These are phyloP conservation scores for Fusarium siculi DNA, from an alignment of 2,329 filamentous ascomycete species.

Conservation along the genomic window DNA sequence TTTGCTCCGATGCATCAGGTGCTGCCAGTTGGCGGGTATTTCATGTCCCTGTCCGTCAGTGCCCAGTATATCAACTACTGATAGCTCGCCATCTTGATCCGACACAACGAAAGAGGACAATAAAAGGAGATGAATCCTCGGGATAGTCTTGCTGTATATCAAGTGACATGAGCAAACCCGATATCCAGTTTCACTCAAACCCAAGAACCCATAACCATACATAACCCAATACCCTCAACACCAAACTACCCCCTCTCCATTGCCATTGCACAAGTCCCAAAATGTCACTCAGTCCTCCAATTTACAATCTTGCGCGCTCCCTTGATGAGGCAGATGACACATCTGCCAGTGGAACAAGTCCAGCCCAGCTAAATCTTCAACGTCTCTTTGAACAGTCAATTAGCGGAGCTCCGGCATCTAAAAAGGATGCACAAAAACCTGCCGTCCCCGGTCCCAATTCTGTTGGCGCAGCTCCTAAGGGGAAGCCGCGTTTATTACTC, in stretches of 20 bases:
- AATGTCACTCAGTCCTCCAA: constrained; percentile 51
- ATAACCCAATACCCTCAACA: constrained; percentile 1
- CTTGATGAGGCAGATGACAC: constrained; percentile 42
- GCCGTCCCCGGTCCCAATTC: constrained; percentile 54
- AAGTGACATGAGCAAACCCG: constrained; percentile 34
- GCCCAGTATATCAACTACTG: constrained; percentile 5
- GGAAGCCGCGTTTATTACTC: constrained; percentile 85
- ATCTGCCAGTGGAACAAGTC: constrained; percentile 58
- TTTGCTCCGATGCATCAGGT: background rate
- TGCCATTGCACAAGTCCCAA: background rate
- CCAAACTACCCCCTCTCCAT: constrained; percentile 2
- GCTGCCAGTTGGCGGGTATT: constrained; percentile 22
- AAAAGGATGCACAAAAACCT: constrained; percentile 59
- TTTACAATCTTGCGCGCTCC: constrained; percentile 41
- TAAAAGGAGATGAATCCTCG: background rate
- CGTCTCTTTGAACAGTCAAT: constrained; percentile 71
- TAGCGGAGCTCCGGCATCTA: constrained; percentile 60
- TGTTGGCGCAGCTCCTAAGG: constrained; percentile 61
- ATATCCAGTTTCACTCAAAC: background rate
- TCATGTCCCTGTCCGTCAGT: constrained; percentile 28
- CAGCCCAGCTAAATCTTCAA: constrained; percentile 71
- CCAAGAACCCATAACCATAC: background rate
- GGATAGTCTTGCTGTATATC: constrained; percentile 17
- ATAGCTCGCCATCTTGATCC: background rate
- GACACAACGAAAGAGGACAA: background rate